These are phyloP conservation scores for Hapsidospora chrysogenum DNA, from an alignment of 495 filamentous ascomycete species.

Conservation along the genomic window DNA sequence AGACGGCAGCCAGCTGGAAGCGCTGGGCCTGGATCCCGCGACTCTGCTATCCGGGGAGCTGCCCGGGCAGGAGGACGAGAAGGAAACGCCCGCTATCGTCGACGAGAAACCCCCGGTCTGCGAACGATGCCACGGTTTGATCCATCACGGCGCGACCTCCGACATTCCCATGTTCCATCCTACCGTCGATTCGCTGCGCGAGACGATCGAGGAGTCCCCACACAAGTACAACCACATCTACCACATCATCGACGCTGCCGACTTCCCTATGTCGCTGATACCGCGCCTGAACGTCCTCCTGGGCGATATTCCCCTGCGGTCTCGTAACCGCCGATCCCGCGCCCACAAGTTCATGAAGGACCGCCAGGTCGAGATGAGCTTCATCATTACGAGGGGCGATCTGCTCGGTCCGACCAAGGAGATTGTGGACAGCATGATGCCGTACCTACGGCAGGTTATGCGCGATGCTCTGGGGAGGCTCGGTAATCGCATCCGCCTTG, in stretches of 20 bases:
- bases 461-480: slow-evolving; percentile 48
- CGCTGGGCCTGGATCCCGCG: slow-evolving; percentile 22
- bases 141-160: slow-evolving; percentile 46
- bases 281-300: slow-evolving; percentile 39
- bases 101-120: slow-evolving; percentile 39
- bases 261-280: slow-evolving; percentile 86
- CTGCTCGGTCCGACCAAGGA: slow-evolving; percentile 64
- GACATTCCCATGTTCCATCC: slow-evolving; percentile 55
- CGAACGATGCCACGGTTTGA: slow-evolving; percentile 68
- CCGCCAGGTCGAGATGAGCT: slow-evolving; percentile 54
- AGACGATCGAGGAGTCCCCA: slow-evolving; percentile 72
- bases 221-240: slow-evolving; percentile 85
- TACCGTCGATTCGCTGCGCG: slow-evolving; percentile 53
- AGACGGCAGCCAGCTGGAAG: slow-evolving; percentile 22
- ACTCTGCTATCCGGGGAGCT: neutral
- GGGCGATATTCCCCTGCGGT: slow-evolving; percentile 45
- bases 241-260: slow-evolving; percentile 92
- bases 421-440: slow-evolving; percentile 68
- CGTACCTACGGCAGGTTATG: slow-evolving; percentile 57
- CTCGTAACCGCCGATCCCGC: slow-evolving; percentile 56
- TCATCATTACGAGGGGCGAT: slow-evolving; percentile 81
- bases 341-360: slow-evolving; percentile 43
- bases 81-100: neutral
- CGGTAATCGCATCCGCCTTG: slow-evolving; percentile 49
- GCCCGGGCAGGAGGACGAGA: neutral